A percentile compares a stretch with the other conserved stretches of the same genome.
Evolutionary conservation across 1,284 basidiomycete genomes (phyloP).

Genomic region (Sporisorium graminicola): DNA sequence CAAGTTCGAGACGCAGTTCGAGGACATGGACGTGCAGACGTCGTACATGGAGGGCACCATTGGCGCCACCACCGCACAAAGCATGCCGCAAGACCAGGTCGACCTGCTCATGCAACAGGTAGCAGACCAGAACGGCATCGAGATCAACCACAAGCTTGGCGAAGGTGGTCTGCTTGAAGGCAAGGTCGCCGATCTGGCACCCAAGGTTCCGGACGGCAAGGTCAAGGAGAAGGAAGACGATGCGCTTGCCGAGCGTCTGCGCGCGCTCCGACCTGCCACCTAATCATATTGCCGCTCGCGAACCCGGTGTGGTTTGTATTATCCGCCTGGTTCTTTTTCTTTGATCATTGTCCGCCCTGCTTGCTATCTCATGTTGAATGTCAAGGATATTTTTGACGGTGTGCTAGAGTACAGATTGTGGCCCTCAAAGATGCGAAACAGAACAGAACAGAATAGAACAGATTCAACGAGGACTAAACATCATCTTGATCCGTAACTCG

Average conservation of each 20-base stretch:
- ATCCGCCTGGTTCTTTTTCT: neutral
- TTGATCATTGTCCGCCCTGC: neutral
- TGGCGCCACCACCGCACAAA: slow-evolving; percentile 89
- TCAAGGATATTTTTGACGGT: slow-evolving; percentile 6
- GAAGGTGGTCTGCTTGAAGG: slow-evolving; percentile 77
- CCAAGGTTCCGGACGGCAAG: slow-evolving; percentile 35
- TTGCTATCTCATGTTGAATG: slow-evolving; percentile 10
- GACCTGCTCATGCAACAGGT: slow-evolving; percentile 91
- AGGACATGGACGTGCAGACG: slow-evolving; percentile 97
- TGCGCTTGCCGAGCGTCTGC: slow-evolving; percentile 77
- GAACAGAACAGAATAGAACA: neutral
- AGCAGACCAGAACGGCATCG: slow-evolving; percentile 96
- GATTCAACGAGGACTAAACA: neutral
- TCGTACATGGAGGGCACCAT: slow-evolving; percentile 98
- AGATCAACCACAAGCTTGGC: slow-evolving; percentile 89
- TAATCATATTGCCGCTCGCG: slow-evolving; percentile 3
- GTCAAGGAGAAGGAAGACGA: slow-evolving; percentile 73
- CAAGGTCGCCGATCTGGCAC: slow-evolving; percentile 69
- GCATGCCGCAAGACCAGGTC: slow-evolving; percentile 97
- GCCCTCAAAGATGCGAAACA: neutral
- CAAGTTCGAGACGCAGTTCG: slow-evolving; percentile 96
- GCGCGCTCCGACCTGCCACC: slow-evolving; percentile 66
- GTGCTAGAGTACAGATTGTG: slow-evolving; percentile 27
- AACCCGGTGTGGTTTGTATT: neutral
- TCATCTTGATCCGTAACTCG: slow-evolving; percentile 37